Evolutionary conservation across 257 asterid genomes (phyloP).

Genomic region (Przewalskia tangutica): DNA sequence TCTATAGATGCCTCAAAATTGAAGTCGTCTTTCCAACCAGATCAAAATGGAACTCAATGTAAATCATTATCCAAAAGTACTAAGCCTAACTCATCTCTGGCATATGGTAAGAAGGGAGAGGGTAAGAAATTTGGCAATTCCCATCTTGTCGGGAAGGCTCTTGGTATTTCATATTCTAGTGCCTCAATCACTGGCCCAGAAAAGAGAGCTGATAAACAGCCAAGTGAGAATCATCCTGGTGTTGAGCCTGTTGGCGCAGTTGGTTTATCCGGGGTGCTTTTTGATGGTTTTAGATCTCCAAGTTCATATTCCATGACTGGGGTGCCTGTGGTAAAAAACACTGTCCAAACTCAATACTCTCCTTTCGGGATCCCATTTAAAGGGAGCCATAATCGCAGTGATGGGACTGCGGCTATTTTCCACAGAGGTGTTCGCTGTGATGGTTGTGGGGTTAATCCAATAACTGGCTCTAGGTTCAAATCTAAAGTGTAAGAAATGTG

Average conservation of each 20-base stretch:
- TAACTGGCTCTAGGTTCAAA: conserved; percentile 81
- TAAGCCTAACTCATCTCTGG: neutral
- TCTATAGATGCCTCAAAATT: neutral
- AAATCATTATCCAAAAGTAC: neutral
- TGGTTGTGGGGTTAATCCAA: conserved; percentile 78
- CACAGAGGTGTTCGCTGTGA: conserved; percentile 84
- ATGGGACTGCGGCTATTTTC: conserved; percentile 25
- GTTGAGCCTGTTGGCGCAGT: neutral
- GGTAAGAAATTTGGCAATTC: conserved; percentile 10
- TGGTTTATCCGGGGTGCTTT: neutral
- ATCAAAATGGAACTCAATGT: neutral
- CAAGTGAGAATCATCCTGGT: neutral
- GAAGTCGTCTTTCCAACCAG: neutral
- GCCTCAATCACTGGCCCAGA: neutral
- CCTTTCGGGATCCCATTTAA: conserved; percentile 12
- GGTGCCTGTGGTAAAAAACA: conserved; percentile 8
- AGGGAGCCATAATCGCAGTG: conserved; percentile 21
- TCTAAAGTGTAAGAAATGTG: conserved; percentile 62
- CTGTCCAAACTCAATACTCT: conserved; percentile 14
- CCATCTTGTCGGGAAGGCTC: conserved; percentile 11
- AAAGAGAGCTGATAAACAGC: neutral
- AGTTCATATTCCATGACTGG: conserved; percentile 12
- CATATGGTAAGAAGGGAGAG: neutral
- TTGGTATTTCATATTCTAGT: neutral
- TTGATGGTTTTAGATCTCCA: neutral